phyloP scores from a whole-genome alignment of 345 rosid species.

The Sonneratia caseolaris region DNA sequence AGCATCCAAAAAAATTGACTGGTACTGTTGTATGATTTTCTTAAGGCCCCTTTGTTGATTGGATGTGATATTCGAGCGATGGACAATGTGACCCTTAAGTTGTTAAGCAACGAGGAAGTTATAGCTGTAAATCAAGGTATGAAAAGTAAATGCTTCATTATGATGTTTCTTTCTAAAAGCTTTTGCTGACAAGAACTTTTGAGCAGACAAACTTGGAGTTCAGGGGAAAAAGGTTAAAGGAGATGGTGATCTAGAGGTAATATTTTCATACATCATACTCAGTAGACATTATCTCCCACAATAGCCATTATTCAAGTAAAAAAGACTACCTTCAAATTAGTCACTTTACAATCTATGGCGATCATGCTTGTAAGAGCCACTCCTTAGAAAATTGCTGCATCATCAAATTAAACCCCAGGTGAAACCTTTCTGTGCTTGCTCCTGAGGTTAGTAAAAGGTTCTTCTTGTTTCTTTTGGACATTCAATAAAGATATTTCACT shows the following conservation, averaged over 20 bases:
- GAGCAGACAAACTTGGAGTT: conserved; percentile 41
- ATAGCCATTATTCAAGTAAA: too few species aligned
- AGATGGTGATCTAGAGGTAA: conserved; percentile 40
- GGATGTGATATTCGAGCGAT: conserved; percentile 46
- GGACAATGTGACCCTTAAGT: conserved; percentile 22
- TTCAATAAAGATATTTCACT: too few species aligned
- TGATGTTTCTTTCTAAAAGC: not conserved
- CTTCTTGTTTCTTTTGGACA: too few species aligned
- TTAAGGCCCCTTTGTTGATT: conserved; percentile 45
- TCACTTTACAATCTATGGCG: too few species aligned
- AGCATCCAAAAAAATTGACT: not conserved
- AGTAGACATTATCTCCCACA: not conserved
- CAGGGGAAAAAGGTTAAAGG: conserved; percentile 52
- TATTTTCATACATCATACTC: not conserved
- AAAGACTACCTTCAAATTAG: too few species aligned
- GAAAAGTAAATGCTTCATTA: not conserved
- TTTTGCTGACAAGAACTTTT: not conserved
- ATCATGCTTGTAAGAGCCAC: too few species aligned
- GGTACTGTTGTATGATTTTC: not conserved
- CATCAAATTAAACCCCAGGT: too few species aligned
- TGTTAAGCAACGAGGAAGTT: conserved; percentile 43
- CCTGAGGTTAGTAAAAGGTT: too few species aligned
- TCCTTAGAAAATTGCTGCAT: too few species aligned
- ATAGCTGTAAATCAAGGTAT: conserved; percentile 61
- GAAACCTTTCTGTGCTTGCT: too few species aligned